Conservation (phyloP, 345 rosid genomes). For the sweet orange (Citrus sinensis) region DNA sequence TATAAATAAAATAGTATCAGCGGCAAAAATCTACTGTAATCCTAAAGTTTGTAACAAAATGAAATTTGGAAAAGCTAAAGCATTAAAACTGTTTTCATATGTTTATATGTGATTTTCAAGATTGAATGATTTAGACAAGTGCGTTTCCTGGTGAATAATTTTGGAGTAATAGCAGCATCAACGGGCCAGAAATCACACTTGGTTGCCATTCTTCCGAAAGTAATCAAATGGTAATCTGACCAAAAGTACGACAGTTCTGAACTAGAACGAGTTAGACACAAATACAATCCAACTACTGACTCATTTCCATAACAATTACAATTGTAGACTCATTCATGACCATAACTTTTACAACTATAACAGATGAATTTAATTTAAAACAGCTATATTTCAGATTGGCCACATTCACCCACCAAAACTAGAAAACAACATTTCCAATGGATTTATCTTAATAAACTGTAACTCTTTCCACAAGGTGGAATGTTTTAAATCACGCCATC, state of each 20-base stretch:
- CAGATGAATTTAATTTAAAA: too few species aligned
- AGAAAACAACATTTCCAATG: background rate
- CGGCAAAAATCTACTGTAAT: background rate
- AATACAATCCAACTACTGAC: background rate
- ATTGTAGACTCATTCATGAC: too few species aligned
- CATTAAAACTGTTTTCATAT: background rate
- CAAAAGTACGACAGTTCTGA: background rate
- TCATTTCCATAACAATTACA: background rate
- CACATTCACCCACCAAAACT: too few species aligned
- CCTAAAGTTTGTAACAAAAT: background rate
- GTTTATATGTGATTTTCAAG: background rate
- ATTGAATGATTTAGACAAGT: background rate
- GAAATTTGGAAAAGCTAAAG: background rate
- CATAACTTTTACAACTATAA: too few species aligned
- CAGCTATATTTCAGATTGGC: too few species aligned
- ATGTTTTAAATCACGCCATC: background rate
- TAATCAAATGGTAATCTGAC: background rate
- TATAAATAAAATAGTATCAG: background rate
- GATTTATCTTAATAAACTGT: background rate
- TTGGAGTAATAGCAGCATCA: background rate
- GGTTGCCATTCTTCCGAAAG: background rate
- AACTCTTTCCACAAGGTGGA: background rate
- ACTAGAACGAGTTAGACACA: background rate
- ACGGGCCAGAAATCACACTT: background rate
- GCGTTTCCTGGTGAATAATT: background rate